These are phyloP conservation scores for Piper betle DNA, from an alignment of 164 flowering plant species.

Conservation along the genomic window DNA sequence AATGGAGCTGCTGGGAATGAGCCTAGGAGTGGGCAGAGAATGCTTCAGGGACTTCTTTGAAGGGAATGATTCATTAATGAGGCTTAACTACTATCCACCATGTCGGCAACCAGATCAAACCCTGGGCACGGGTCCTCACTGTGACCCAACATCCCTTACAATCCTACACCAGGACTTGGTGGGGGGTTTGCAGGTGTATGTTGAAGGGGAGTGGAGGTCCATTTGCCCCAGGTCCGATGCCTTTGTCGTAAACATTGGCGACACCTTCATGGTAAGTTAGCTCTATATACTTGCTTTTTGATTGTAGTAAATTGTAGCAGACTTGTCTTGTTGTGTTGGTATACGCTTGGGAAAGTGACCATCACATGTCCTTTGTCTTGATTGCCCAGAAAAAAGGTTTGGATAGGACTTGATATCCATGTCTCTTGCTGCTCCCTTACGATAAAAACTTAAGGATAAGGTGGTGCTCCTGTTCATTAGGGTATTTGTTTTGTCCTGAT, in stretches of 20 bases:
- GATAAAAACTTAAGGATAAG: too few relatives aligned
- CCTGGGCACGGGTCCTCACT: slow-evolving; percentile 75
- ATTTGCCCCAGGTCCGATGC: slow-evolving; percentile 38
- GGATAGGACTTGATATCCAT: too few relatives aligned
- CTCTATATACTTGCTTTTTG: too few relatives aligned
- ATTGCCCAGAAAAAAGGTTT: too few relatives aligned
- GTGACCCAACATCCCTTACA: slow-evolving; percentile 62
- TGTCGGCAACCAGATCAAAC: slow-evolving; percentile 53
- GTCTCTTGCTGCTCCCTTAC: not conserved
- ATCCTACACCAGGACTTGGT: slow-evolving; percentile 71
- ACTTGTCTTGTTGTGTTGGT: too few relatives aligned
- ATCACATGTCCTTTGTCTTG: too few relatives aligned
- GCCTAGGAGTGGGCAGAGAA: slow-evolving; percentile 37
- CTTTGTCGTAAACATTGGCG: slow-evolving; percentile 69
- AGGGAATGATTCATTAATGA: slow-evolving; percentile 55
- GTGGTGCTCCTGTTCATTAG: too few relatives aligned
- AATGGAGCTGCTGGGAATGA: slow-evolving; percentile 57
- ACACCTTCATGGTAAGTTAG: slow-evolving; percentile 52
- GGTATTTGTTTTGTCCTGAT: too few relatives aligned
- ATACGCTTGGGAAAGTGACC: too few relatives aligned
- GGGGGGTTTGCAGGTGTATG: slow-evolving; percentile 52
- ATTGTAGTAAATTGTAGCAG: too few relatives aligned
- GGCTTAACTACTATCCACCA: slow-evolving; percentile 58
- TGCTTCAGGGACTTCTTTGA: slow-evolving; percentile 40
- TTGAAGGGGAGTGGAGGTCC: slow-evolving; percentile 47